phyloP scores from a whole-genome alignment of 495 filamentous ascomycete genomes.

The Corynascus novoguineensis region DNA sequence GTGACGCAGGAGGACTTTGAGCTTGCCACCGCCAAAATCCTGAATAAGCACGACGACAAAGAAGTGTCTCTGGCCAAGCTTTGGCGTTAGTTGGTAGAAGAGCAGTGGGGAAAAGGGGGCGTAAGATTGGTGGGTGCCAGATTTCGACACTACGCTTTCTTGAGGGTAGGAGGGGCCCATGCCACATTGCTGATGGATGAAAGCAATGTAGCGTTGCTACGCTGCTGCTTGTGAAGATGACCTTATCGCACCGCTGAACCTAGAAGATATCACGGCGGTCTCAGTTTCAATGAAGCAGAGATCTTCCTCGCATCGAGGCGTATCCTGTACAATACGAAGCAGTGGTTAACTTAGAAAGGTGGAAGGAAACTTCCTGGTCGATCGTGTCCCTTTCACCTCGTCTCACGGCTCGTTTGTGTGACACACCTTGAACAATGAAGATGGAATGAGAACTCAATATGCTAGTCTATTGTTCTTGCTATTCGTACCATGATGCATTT shows the following conservation, averaged over 20 bases:
- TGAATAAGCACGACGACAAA: slow-evolving; percentile 99
- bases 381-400: too few species aligned
- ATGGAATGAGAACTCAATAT: not conserved
- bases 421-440: too few species aligned
- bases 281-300: not conserved
- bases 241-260: too few species aligned
- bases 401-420: not conserved
- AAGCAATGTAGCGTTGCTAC: too few species aligned
- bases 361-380: not conserved
- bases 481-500: not conserved
- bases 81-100: slow-evolving; percentile 26
- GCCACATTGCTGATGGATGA: too few species aligned
- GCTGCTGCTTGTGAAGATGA: not conserved
- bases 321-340: not conserved
- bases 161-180: too few species aligned
- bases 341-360: not conserved
- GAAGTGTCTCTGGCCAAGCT: slow-evolving; percentile 52
- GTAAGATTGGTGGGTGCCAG: not conserved
- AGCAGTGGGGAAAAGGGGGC: not conserved
- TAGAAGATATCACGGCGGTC: too few species aligned
- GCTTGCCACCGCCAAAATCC: slow-evolving; percentile 95
- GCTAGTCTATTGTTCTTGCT: not conserved
- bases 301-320: not conserved
- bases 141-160: not conserved
- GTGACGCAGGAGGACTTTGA: slow-evolving; percentile 99